These are phyloP conservation scores for Thielaviopsis musarum DNA, from an alignment of 2,329 filamentous ascomycete genomes.

Conservation along the genomic window DNA sequence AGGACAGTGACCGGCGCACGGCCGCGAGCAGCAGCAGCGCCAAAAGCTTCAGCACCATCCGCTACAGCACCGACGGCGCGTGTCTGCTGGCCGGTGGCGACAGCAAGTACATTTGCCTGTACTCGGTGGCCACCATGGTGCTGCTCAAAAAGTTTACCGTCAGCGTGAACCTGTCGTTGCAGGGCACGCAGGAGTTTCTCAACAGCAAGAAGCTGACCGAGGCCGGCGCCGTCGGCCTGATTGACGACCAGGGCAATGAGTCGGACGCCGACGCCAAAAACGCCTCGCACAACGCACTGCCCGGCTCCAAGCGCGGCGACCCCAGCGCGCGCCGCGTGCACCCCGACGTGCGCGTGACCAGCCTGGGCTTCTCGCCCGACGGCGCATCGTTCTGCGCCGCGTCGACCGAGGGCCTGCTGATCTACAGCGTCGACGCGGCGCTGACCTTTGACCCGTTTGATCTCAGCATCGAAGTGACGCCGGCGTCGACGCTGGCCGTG, in stretches of 20 bases:
- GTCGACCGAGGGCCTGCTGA: slow-evolving; percentile 80
- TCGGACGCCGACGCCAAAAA: slow-evolving; percentile 63
- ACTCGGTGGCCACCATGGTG: slow-evolving; percentile 84
- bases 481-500: slow-evolving; percentile 59
- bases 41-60: slow-evolving; percentile 76
- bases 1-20: slow-evolving; percentile 70
- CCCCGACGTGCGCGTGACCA: slow-evolving; percentile 70
- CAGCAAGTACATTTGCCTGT: slow-evolving; percentile 97
- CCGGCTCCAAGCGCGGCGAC: slow-evolving; percentile 70
- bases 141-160: slow-evolving; percentile 91
- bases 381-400: slow-evolving; percentile 87
- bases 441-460: slow-evolving; percentile 92
- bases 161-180: slow-evolving; percentile 84
- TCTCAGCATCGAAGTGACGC: slow-evolving; percentile 84
- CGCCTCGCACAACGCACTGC: slow-evolving; percentile 66
- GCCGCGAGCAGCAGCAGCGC: slow-evolving; percentile 82
- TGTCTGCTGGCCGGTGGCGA: slow-evolving; percentile 84
- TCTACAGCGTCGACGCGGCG: slow-evolving; percentile 77
- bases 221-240: slow-evolving; percentile 65
- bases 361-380: slow-evolving; percentile 74
- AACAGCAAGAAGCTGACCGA: slow-evolving; percentile 88
- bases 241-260: slow-evolving; percentile 48
- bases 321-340: slow-evolving; percentile 59
- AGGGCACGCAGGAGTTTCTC: slow-evolving; percentile 91
- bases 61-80: slow-evolving; percentile 81